A percentile compares a stretch with the other conserved stretches of the same genome.
Conservation (phyloP, 768 basidiomycete species). For the Dendrothele bispora region DNA sequence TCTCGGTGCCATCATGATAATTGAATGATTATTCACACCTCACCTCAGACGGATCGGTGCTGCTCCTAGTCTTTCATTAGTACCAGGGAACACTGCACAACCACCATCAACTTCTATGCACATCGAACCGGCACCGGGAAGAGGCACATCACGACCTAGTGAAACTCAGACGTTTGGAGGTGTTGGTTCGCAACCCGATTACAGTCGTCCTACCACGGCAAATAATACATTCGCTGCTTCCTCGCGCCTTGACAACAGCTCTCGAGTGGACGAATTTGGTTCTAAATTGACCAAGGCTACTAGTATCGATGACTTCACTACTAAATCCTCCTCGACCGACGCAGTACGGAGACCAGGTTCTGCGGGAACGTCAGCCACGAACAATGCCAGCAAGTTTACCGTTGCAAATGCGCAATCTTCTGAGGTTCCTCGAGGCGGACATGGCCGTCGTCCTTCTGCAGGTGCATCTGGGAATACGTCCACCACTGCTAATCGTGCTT, state of each 20-base stretch:
- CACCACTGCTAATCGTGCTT: slow-evolving; percentile 24
- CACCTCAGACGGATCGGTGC: slow-evolving; percentile 51
- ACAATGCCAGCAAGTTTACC: too few species aligned
- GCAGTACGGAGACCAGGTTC: slow-evolving; percentile 2
- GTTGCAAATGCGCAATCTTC: not conserved
- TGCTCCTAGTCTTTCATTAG: slow-evolving; percentile 44
- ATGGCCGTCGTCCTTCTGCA: not conserved
- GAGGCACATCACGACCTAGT: not conserved
- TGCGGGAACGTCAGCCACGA: not conserved
- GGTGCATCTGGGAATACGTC: not conserved
- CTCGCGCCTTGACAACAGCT: not conserved
- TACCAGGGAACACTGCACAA: slow-evolving; percentile 13
- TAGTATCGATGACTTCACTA: not conserved
- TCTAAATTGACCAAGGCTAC: slow-evolving; percentile 6
- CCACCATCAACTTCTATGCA: slow-evolving; percentile 5
- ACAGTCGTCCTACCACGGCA: not conserved
- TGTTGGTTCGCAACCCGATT: not conserved
- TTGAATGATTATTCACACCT: slow-evolving; percentile 16
- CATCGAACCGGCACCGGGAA: slow-evolving; percentile 4
- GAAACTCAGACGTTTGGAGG: slow-evolving; percentile 1
- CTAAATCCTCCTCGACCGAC: not conserved
- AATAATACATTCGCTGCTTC: slow-evolving; percentile 2
- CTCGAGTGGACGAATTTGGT: slow-evolving; percentile 22
- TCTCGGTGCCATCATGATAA: slow-evolving; percentile 19
- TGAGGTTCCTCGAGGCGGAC: not conserved